Conservation (phyloP, 1,284 basidiomycete genomes). For the Irpex sp. region DNA sequence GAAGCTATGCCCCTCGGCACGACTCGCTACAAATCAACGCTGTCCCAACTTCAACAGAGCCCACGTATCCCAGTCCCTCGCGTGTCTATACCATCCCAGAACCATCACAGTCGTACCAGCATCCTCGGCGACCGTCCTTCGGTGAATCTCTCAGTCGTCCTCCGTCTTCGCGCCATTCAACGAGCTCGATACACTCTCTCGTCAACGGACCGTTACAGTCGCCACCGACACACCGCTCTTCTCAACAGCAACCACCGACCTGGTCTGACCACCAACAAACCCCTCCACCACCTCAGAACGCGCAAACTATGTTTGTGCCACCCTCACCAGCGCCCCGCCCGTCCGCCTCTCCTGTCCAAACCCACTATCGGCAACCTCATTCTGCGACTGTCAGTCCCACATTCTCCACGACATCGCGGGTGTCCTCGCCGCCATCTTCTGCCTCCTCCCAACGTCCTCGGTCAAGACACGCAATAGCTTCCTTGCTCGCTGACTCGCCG, state of each 20-base stretch:
- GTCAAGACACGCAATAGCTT: conserved; percentile 10
- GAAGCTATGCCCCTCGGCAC: conserved; percentile 16
- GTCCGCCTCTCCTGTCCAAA: conserved; percentile 1
- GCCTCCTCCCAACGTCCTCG: conserved; percentile 1
- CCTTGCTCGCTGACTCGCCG: conserved; percentile 13
- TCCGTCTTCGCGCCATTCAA: neutral
- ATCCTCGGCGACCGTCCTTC: neutral
- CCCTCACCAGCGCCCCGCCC: conserved; percentile 1
- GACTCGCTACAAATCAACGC: conserved; percentile 9
- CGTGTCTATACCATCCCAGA: neutral
- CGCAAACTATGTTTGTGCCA: neutral
- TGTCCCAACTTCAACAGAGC: neutral
- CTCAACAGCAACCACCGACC: neutral
- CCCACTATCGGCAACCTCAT: neutral
- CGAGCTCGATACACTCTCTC: neutral
- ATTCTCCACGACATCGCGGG: neutral
- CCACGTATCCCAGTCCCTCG: neutral
- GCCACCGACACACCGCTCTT: too few species aligned
- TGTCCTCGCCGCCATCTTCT: conserved; percentile 1
- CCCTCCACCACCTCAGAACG: neutral
- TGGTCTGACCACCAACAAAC: neutral
- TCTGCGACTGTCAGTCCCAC: neutral
- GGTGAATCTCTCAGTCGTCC: neutral
- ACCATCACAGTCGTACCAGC: neutral
- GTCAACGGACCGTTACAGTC: neutral